Evolutionary conservation across 495 filamentous ascomycete genomes (phyloP).

Genomic region (Thermochaetoides thermophila): DNA sequence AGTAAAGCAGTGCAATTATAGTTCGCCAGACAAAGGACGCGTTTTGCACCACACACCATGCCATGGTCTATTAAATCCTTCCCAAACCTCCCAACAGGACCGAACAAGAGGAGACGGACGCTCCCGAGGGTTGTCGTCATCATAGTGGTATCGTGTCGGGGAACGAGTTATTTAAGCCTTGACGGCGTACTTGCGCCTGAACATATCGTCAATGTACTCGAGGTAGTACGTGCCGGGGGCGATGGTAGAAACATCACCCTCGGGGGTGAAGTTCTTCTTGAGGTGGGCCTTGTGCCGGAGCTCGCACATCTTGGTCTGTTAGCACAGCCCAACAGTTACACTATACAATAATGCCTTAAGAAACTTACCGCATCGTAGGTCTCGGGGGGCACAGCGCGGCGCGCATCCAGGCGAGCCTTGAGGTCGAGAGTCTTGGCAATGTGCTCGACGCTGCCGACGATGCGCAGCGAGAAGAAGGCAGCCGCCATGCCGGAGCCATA

Average conservation of each 20-base stretch:
- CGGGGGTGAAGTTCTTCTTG: conserved; percentile 74
- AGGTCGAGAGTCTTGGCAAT: conserved; percentile 72
- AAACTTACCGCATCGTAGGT: conserved; percentile 68
- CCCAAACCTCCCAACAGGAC: neutral
- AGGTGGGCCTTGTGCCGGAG: conserved; percentile 89
- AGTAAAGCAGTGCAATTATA: too few species aligned
- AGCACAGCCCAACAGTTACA: too few species aligned
- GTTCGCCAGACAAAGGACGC: too few species aligned
- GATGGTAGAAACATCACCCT: conserved; percentile 65
- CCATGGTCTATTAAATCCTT: too few species aligned
- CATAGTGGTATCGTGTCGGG: neutral
- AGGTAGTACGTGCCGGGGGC: conserved; percentile 76
- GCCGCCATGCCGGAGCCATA: conserved; percentile 89
- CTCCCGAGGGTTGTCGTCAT: neutral
- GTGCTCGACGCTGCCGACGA: conserved; percentile 59
- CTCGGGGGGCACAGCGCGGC: conserved; percentile 62
- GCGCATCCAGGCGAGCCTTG: conserved; percentile 53
- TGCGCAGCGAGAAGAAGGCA: conserved; percentile 76
- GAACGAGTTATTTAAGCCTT: conserved; percentile 52
- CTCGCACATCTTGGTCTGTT: conserved; percentile 59
- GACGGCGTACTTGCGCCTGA: conserved; percentile 73
- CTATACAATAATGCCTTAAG: neutral
- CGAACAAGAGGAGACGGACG: neutral
- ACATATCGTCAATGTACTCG: conserved; percentile 83
- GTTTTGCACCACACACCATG: too few species aligned